Conservation (phyloP, 352 stramenopile genomes). For the Phytophthora lateralis region DNA sequence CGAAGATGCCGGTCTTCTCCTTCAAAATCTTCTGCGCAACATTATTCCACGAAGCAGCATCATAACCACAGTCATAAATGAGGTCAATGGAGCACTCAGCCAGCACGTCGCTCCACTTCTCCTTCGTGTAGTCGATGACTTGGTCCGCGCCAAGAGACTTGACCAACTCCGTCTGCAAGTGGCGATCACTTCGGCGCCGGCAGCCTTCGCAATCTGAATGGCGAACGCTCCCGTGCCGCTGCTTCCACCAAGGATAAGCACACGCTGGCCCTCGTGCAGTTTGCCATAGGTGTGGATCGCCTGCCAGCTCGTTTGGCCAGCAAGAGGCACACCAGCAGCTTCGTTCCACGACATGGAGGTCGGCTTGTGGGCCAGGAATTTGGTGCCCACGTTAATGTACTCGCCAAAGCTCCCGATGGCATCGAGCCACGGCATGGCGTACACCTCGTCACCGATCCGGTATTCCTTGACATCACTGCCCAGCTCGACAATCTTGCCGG, state of each 20-base stretch:
- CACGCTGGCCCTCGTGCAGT: slow-evolving; percentile 30
- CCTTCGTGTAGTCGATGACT: slow-evolving; percentile 59
- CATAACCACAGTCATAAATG: slow-evolving; percentile 41
- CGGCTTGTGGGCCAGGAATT: slow-evolving; percentile 40
- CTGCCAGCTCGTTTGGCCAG: slow-evolving; percentile 38
- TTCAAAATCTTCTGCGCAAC: slow-evolving; percentile 45
- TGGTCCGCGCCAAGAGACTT: slow-evolving; percentile 51
- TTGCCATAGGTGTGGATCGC: slow-evolving; percentile 29
- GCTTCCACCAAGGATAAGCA: slow-evolving; percentile 44
- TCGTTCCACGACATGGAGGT: slow-evolving; percentile 38
- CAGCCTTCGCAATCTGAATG: slow-evolving; percentile 62
- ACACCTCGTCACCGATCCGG: slow-evolving; percentile 39
- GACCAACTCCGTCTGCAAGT: slow-evolving; percentile 49
- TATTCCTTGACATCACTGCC: slow-evolving; percentile 32
- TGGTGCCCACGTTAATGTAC: slow-evolving; percentile 29
- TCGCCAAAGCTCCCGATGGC: slow-evolving; percentile 34
- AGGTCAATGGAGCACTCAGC: slow-evolving; percentile 36
- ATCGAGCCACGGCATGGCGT: slow-evolving; percentile 22
- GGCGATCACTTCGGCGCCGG: slow-evolving; percentile 34
- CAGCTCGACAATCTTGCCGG: slow-evolving; percentile 40
- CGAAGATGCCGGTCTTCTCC: slow-evolving; percentile 40
- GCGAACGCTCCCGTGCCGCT: slow-evolving; percentile 60
- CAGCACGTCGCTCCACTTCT: slow-evolving; percentile 50
- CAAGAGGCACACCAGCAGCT: slow-evolving; percentile 27
- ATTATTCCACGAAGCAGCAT: slow-evolving; percentile 38